Base-by-base conservation (phyloP, 2,329 filamentous ascomycete genomes). In the Fusarium acutatum region DNA sequence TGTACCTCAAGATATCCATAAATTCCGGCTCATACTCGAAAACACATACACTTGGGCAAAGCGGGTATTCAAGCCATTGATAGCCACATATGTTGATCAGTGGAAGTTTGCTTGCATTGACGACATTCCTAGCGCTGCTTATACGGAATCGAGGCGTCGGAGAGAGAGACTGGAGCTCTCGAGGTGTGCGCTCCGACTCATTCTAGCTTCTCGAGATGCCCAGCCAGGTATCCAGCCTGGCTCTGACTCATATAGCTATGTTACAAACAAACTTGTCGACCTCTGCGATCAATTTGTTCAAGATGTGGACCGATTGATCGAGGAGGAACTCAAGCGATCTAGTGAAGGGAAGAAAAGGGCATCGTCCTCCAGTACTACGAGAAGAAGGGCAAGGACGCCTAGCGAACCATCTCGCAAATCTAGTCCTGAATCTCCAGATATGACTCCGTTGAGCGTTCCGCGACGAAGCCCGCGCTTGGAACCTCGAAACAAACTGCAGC, bases 31-130 rank as follows among this genome's bases (percentile, higher is more conserved):
- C 1, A 68, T 78, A 18, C 54, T 78, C 7, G 75, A 77, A 40
- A 78, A 78, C 20, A 68, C 63, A 5, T 57, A 78, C 40, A 75
- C 74, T 2, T 78, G 76, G 76, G 75, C 75, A 4, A 61, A 10
- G 1, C 20, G 59, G 3, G 47, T 14, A 0, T 56, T 56, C 9
- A 61, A 61, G 2, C 59, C 47, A 14, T 20, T 56, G 5, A 17
- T 61, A 2, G 17, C 47, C 8, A 37, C 59, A 17, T 61, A 61
- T 7, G 18, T 61, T 13, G 20, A 44, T 20, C 30, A 61, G 8
- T 61, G 59, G 59, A 61, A 5, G 15, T 28, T 43, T 28, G 47
- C 32, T 4, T n/a, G n/a, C n/a, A n/a, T n/a, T n/a, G n/a, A n/a
- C n/a, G n/a, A n/a, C n/a, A n/a, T n/a, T n/a, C n/a, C n/a, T n/a